Evolutionary conservation across 2,329 filamentous ascomycete genomes (phyloP).

Genomic region (Eutypa lata): DNA sequence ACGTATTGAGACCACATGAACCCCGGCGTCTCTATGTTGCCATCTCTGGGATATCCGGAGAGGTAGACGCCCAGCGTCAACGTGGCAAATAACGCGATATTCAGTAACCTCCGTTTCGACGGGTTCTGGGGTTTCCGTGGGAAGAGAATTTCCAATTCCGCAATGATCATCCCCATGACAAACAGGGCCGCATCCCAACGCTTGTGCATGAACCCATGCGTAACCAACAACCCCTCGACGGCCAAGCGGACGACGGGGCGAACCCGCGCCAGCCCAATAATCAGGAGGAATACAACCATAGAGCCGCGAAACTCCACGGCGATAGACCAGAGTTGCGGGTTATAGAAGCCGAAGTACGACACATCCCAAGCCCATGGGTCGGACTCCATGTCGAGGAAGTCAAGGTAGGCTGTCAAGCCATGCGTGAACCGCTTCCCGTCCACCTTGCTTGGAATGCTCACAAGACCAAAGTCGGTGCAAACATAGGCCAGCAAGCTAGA

Average conservation of each 20-base stretch:
- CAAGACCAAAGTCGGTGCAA: constrained; percentile 21
- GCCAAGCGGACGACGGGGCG: constrained; percentile 21
- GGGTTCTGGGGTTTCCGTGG: constrained; percentile 17
- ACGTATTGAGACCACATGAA: constrained; percentile 26
- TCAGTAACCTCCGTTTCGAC: constrained; percentile 13
- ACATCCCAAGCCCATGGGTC: constrained; percentile 27
- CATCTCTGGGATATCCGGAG: constrained; percentile 26
- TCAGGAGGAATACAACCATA: constrained; percentile 29
- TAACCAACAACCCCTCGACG: constrained; percentile 19
- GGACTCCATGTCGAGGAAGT: constrained; percentile 26
- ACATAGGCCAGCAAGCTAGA: constrained; percentile 34
- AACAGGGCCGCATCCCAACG: constrained; percentile 28
- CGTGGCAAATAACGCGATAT: constrained; percentile 15
- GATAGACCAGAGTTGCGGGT: constrained; percentile 32
- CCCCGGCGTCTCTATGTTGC: constrained; percentile 21
- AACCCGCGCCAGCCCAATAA: constrained; percentile 25
- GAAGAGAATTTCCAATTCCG: constrained; percentile 23
- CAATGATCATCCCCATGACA: constrained; percentile 25
- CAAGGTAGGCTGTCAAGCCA: constrained; percentile 21
- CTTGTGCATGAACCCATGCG: constrained; percentile 24
- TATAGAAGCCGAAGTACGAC: constrained; percentile 27
- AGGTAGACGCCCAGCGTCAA: constrained; percentile 24
- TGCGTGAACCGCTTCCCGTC: constrained; percentile 23
- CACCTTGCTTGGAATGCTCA: constrained; percentile 21
- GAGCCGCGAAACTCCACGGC: constrained; percentile 32